These are phyloP conservation scores for Coemansia sp. DNA, from an alignment of 192 early-diverging fungal genomes.

Conservation along the genomic window DNA sequence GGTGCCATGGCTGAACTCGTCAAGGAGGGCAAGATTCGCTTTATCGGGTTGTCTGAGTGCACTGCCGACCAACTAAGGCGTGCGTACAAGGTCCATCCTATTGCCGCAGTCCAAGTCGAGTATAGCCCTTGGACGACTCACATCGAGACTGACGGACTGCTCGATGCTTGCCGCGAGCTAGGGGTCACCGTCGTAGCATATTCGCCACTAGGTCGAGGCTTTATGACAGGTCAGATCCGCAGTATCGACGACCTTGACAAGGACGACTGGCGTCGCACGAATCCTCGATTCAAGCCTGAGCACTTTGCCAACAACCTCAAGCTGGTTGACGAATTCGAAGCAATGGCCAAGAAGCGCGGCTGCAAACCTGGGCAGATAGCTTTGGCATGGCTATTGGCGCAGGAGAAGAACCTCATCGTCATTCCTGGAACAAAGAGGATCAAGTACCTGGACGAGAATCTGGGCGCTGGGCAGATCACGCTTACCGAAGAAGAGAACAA, in stretches of 20 bases:
- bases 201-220: conserved; percentile 71
- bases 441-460: conserved; percentile 52
- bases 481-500: conserved; percentile 32
- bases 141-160: conserved; percentile 67
- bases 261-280: conserved; percentile 54
- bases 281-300: conserved; percentile 62
- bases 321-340: conserved; percentile 57
- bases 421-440: conserved; percentile 62
- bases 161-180: conserved; percentile 69
- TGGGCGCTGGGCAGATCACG: conserved; percentile 31
- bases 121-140: conserved; percentile 60
- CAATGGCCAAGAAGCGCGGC: conserved; percentile 56
- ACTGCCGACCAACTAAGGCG: conserved; percentile 60
- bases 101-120: conserved; percentile 56
- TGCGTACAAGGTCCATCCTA: conserved; percentile 68
- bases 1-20: conserved; percentile 63
- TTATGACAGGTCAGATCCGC: conserved; percentile 63
- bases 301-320: conserved; percentile 61
- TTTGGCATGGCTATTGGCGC: conserved; percentile 65
- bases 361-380: conserved; percentile 57
- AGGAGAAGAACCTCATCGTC: conserved; percentile 51
- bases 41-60: conserved; percentile 63
- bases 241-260: conserved; percentile 55
- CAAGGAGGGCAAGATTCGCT: conserved; percentile 65
- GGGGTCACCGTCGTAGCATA: conserved; percentile 73